Percentiles rank a stretch among this genome's conserved stretches.
Conservation (phyloP, 2,329 filamentous ascomycete species). For the Fusarium goolgardi region DNA sequence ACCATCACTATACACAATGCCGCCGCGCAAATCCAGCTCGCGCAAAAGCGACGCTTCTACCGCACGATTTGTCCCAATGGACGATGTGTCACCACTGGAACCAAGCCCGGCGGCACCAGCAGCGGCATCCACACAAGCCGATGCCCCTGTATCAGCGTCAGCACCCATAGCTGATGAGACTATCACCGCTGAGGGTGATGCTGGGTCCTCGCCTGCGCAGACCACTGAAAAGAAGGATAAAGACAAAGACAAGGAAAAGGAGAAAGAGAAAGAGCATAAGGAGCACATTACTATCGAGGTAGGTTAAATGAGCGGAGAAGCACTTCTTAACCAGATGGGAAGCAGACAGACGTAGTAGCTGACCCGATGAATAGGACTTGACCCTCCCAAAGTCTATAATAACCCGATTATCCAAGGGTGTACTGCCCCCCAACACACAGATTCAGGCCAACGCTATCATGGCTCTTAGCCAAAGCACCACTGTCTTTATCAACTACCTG, state of each 20-base stretch:
- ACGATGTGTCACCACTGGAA: conserved; percentile 52
- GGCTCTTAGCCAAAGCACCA: conserved; percentile 83
- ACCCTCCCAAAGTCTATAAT: conserved; percentile 84
- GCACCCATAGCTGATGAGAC: conserved; percentile 22
- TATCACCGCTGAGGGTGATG: conserved; percentile 6
- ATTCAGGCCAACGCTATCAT: conserved; percentile 85
- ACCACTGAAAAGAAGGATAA: conserved; percentile 51
- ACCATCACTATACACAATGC: conserved; percentile 56
- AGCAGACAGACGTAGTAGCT: neutral
- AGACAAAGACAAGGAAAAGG: conserved; percentile 48
- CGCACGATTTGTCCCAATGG: conserved; percentile 58
- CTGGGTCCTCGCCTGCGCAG: conserved; percentile 39
- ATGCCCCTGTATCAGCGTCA: conserved; percentile 40
- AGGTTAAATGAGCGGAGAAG: conserved; percentile 12
- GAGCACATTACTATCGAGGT: conserved; percentile 65
- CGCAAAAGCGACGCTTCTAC: conserved; percentile 61
- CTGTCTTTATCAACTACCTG: conserved; percentile 85
- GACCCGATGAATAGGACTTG: conserved; percentile 67
- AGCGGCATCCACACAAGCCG: conserved; percentile 5
- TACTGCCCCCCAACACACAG: conserved; percentile 82
- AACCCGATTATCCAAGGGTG: conserved; percentile 81
- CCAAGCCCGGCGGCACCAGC: conserved; percentile 31
- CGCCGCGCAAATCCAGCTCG: conserved; percentile 66
- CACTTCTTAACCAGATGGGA: neutral
- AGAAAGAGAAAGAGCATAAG: conserved; percentile 41